Evolutionary conservation across 2,329 filamentous ascomycete genomes (phyloP).

Genomic region (Lasiodiplodia sp.): DNA sequence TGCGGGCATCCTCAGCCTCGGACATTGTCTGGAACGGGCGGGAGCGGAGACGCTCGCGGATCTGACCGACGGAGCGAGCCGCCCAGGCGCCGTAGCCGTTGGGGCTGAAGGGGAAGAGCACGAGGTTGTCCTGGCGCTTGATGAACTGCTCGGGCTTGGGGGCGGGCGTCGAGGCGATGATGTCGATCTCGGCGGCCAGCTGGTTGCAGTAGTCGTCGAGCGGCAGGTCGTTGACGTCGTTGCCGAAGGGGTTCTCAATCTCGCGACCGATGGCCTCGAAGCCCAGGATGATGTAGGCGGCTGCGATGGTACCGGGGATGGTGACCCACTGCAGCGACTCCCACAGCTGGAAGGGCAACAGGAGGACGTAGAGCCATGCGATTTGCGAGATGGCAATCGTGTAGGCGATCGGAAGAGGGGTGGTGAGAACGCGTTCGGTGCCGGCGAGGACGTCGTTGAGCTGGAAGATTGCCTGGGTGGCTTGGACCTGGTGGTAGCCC

Average conservation of each 20-base stretch:
- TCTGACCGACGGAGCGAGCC: constrained; percentile 16
- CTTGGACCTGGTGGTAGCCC: constrained; percentile 63
- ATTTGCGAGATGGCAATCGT: constrained; percentile 86
- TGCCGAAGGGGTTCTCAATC: constrained; percentile 82
- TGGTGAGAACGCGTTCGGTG: constrained; percentile 80
- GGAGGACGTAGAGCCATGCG: constrained; percentile 81
- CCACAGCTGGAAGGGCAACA: constrained; percentile 82
- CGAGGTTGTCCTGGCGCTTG: constrained; percentile 56
- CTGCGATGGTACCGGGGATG: constrained; percentile 71
- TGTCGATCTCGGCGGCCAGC: constrained; percentile 75
- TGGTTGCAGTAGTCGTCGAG: constrained; percentile 80
- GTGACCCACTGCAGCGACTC: constrained; percentile 71
- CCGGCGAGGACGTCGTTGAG: constrained; percentile 77
- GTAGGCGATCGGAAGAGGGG: constrained; percentile 83
- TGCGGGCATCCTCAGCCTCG: constrained; percentile 35
- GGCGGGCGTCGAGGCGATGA: constrained; percentile 67
- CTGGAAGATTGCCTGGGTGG: constrained; percentile 65
- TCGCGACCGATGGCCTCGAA: constrained; percentile 76
- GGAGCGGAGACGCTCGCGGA: constrained; percentile 25
- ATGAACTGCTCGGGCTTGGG: constrained; percentile 63
- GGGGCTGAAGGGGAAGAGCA: constrained; percentile 63
- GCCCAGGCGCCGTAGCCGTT: constrained; percentile 34
- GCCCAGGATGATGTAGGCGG: constrained; percentile 80
- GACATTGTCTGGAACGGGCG: constrained; percentile 31
- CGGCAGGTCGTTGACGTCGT: constrained; percentile 80